These are phyloP conservation scores for Pseudocercospora macadamiae DNA, from an alignment of 2,329 filamentous ascomycete species.

Conservation along the genomic window DNA sequence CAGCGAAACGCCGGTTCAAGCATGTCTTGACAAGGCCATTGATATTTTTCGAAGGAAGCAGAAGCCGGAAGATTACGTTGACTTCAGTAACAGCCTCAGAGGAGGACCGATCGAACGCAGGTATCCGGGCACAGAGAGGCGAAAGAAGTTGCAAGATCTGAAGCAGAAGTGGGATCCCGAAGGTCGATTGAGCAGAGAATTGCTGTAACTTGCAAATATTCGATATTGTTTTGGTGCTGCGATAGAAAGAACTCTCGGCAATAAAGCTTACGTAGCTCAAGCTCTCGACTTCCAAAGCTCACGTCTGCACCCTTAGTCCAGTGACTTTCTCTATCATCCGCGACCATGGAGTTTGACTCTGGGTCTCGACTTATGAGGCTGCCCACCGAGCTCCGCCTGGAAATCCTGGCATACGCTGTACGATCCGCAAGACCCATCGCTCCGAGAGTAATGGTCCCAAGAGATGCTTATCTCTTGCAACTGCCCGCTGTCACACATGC, in stretches of 20 bases:
- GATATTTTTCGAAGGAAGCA: not conserved
- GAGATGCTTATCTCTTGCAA: constrained; percentile 8
- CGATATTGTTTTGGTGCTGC: too few species aligned
- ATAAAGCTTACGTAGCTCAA: too few species aligned
- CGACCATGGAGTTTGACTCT: too few species aligned
- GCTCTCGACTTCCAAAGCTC: too few species aligned
- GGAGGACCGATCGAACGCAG: not conserved
- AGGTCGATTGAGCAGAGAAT: not conserved
- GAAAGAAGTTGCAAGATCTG: not conserved
- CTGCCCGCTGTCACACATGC: constrained; percentile 4
- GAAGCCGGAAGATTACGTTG: not conserved
- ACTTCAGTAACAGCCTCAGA: not conserved
- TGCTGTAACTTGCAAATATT: too few species aligned
- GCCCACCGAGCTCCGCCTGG: constrained; percentile 1
- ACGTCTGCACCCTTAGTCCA: too few species aligned
- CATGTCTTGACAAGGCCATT: not conserved
- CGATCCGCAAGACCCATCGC: not conserved
- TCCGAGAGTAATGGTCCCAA: constrained; percentile 1
- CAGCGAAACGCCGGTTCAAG: not conserved
- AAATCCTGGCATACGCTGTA: constrained; percentile 1
- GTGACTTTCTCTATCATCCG: too few species aligned
- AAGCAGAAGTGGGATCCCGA: not conserved
- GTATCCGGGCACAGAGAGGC: not conserved
- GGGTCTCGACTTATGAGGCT: not conserved
- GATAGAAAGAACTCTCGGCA: too few species aligned